These are phyloP conservation scores for Nicotiana sylvestris DNA, from an alignment of 257 asterid genomes.

Conservation along the genomic window DNA sequence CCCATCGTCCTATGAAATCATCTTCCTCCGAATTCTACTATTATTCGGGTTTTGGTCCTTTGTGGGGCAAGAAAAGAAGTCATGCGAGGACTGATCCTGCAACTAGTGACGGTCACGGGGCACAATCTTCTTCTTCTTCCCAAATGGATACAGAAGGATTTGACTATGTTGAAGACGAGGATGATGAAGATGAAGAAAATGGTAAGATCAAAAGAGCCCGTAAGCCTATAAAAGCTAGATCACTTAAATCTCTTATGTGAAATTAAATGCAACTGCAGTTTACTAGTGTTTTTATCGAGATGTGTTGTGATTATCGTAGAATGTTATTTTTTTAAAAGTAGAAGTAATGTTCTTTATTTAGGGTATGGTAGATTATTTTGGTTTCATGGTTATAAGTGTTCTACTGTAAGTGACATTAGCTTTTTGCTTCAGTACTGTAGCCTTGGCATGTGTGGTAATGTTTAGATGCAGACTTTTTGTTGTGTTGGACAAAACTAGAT, in stretches of 20 bases:
- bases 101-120: neutral
- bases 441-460: too few species aligned
- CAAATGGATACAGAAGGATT: constrained; percentile 13
- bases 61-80: constrained; percentile 63
- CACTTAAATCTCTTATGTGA: constrained; percentile 19
- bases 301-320: too few species aligned
- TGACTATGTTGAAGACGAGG: neutral
- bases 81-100: neutral
- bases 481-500: too few species aligned
- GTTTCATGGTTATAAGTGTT: too few species aligned
- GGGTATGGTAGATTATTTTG: too few species aligned
- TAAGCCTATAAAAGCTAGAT: constrained; percentile 70
- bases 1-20: constrained; percentile 31
- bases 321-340: too few species aligned
- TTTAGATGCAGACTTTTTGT: too few species aligned
- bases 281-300: too few species aligned
- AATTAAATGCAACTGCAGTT: neutral
- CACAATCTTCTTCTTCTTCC: neutral
- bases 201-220: constrained; percentile 45
- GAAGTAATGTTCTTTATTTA: too few species aligned
- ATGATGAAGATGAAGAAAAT: constrained; percentile 5
- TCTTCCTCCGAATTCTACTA: constrained; percentile 46
- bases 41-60: constrained; percentile 76
- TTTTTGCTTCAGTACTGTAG: too few species aligned
- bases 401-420: too few species aligned